A percentile compares a stretch with the other conserved stretches of the same genome.
These are phyloP conservation scores for Licmophora abbreviata DNA, from an alignment of 108 stramenopile genomes.

Conservation along the genomic window DNA sequence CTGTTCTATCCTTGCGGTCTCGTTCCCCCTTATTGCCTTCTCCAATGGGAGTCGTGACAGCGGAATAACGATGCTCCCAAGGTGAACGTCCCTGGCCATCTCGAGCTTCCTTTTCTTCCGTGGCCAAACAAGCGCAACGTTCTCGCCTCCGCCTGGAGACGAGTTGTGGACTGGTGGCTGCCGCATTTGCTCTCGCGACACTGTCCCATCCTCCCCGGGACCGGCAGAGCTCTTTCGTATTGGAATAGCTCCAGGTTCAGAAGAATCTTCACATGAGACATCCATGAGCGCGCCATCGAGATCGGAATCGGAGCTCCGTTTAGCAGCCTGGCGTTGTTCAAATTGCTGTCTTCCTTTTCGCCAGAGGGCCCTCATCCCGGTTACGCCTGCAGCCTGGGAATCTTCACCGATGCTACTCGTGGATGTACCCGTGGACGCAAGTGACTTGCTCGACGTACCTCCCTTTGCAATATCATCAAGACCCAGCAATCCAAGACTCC, in stretches of 20 bases:
- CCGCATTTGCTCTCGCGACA: not conserved
- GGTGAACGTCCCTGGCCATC: slow-evolving; percentile 36
- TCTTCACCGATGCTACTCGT: too few species aligned
- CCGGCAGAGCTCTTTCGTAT: slow-evolving; percentile 10
- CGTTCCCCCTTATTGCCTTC: slow-evolving; percentile 20
- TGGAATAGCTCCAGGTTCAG: too few species aligned
- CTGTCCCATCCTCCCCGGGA: not conserved
- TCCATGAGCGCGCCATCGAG: slow-evolving; percentile 4
- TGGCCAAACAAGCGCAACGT: slow-evolving; percentile 1
- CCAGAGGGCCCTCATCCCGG: slow-evolving; percentile 21
- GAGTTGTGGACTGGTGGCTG: not conserved
- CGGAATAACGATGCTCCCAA: slow-evolving; percentile 62
- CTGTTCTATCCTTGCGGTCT: slow-evolving; percentile 48
- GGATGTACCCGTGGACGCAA: too few species aligned
- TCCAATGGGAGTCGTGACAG: slow-evolving; percentile 48
- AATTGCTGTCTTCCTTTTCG: slow-evolving; percentile 27
- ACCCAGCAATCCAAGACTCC: not conserved
- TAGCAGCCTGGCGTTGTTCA: slow-evolving; percentile 14
- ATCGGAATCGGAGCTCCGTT: not conserved
- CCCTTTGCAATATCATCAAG: slow-evolving; percentile 1
- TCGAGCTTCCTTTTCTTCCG: slow-evolving; percentile 9
- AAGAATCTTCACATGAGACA: too few species aligned
- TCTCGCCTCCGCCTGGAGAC: slow-evolving; percentile 8
- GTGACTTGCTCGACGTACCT: not conserved
- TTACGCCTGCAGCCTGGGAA: slow-evolving; percentile 2